A percentile compares a stretch with the other conserved stretches of the same genome.
These are phyloP conservation scores for Physaria fendleri DNA, from an alignment of 345 rosid genomes.

Conservation along the genomic window DNA sequence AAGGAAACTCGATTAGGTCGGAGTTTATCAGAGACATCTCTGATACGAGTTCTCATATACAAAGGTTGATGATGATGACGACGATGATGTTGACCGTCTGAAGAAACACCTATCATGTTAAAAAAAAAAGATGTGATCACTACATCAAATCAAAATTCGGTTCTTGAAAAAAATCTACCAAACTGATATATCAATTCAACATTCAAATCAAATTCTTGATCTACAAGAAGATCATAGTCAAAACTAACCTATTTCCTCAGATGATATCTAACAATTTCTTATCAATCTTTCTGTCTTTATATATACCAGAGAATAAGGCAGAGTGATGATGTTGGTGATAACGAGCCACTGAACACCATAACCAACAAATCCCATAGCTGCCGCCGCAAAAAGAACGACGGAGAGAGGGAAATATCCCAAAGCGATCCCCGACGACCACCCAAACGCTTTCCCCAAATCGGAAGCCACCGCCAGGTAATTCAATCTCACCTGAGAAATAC, in stretches of 20 bases:
- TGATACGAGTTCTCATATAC: conserved; percentile 33
- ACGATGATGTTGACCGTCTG: conserved; percentile 18
- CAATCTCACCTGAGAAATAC: conserved; percentile 64
- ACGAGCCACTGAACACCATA: too few species aligned
- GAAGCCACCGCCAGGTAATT: conserved; percentile 71
- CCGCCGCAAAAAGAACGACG: conserved; percentile 52
- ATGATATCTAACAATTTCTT: not conserved
- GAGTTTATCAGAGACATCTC: conserved; percentile 29
- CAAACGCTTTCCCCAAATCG: conserved; percentile 70
- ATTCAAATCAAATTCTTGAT: not conserved
- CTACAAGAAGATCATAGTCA: not conserved
- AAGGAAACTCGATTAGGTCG: conserved; percentile 13
- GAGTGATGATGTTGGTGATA: too few species aligned
- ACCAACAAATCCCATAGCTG: conserved; percentile 33
- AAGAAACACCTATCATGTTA: conserved; percentile 41
- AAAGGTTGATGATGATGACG: not conserved
- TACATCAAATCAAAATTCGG: not conserved
- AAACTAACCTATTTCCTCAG: not conserved
- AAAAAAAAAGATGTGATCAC: not conserved
- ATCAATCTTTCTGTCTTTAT: not conserved
- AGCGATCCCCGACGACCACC: conserved; percentile 70
- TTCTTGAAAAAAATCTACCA: not conserved
- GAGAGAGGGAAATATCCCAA: conserved; percentile 49
- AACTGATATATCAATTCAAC: not conserved
- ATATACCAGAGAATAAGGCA: conserved; percentile 36